Evolutionary conservation across 208 protist species (phyloP).

Genomic region (Eutreptiella sp.): DNA sequence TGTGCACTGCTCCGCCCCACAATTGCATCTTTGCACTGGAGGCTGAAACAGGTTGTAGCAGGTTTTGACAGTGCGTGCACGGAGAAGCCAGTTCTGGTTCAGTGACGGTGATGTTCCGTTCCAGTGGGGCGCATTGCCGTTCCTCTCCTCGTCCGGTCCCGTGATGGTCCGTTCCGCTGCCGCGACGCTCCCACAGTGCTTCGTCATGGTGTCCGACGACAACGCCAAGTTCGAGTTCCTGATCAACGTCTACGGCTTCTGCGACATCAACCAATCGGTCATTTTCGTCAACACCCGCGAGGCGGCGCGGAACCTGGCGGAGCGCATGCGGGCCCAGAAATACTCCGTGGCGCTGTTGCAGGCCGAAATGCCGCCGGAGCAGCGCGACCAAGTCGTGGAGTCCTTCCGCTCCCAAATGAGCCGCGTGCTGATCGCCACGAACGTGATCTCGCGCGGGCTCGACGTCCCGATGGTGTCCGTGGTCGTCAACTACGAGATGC

Average conservation of each 20-base stretch:
- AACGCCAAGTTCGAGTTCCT: neutral
- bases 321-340: neutral
- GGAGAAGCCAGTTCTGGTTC: too few species aligned
- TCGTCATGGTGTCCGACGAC: slow-evolving; percentile 88
- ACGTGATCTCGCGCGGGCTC: slow-evolving; percentile 31
- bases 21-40: too few species aligned
- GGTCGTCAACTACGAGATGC: slow-evolving; percentile 54
- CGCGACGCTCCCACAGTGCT: slow-evolving; percentile 99
- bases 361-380: neutral
- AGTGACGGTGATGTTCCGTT: too few species aligned
- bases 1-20: too few species aligned
- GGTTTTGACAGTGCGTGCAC: too few species aligned
- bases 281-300: slow-evolving; percentile 10
- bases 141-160: too few species aligned
- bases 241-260: neutral
- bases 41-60: too few species aligned
- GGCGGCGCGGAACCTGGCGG: neutral
- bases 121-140: too few species aligned
- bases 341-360: neutral
- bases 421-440: slow-evolving; percentile 14
- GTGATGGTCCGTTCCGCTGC: too few species aligned
- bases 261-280: slow-evolving; percentile 5
- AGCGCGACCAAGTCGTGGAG: neutral
- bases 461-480: slow-evolving; percentile 45
- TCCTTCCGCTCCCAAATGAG: neutral